Conservation (phyloP, 192 early-diverging fungal genomes). For the Podila epicladia region DNA sequence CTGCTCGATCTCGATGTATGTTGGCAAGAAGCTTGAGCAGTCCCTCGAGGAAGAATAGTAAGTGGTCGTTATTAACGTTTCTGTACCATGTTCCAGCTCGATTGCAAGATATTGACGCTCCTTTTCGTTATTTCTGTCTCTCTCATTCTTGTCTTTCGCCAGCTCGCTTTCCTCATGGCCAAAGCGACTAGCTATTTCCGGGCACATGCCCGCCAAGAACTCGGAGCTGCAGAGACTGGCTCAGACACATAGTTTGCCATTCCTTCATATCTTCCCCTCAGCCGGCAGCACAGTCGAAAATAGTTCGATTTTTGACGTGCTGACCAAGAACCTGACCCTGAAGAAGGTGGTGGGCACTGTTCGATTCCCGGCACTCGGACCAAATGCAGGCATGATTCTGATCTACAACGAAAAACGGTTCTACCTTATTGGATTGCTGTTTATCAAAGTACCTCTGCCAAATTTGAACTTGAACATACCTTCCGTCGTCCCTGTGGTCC, state of each 20-base stretch:
- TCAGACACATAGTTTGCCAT: conserved; percentile 29
- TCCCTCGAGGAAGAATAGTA: conserved; percentile 50
- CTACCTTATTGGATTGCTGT: conserved; percentile 39
- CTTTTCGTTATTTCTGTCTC: neutral
- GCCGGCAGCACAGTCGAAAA: conserved; percentile 33
- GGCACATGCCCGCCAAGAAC: conserved; percentile 45
- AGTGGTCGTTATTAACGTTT: neutral
- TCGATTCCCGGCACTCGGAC: conserved; percentile 42
- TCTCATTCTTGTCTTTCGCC: neutral
- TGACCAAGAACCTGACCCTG: conserved; percentile 27
- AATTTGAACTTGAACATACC: conserved; percentile 15
- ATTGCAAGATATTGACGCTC: neutral
- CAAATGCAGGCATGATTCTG: conserved; percentile 37
- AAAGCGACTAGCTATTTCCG: conserved; percentile 22
- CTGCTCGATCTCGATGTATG: conserved; percentile 41
- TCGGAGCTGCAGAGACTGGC: conserved; percentile 41
- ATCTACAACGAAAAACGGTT: conserved; percentile 45
- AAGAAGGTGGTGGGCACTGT: conserved; percentile 35
- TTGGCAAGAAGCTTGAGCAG: conserved; percentile 38
- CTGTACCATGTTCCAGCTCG: neutral
- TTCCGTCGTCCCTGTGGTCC: neutral
- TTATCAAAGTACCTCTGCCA: conserved; percentile 41
- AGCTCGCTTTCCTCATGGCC: conserved; percentile 42
- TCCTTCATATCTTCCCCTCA: conserved; percentile 40
- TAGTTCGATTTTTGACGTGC: conserved; percentile 32